These are phyloP conservation scores for Anthracocystis panici-leucophaei DNA, from an alignment of 1,284 basidiomycete genomes.

Conservation along the genomic window DNA sequence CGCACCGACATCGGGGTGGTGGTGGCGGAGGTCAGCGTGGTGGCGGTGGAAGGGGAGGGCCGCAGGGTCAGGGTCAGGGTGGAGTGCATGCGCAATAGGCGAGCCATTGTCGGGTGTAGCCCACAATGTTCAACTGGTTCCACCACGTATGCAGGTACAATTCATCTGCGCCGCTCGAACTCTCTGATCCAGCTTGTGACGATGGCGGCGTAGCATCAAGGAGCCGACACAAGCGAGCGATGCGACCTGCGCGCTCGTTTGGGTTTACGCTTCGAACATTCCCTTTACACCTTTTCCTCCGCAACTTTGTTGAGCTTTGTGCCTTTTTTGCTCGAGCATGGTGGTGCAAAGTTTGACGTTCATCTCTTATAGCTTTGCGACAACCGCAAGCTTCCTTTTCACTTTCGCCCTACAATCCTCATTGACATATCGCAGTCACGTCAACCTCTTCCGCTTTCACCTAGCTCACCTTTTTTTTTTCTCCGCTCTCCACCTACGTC, in stretches of 20 bases:
- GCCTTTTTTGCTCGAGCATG: not conserved
- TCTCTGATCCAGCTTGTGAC: not conserved
- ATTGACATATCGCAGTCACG: no score
- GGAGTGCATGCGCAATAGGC: constrained; percentile 33
- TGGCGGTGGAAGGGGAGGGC: constrained; percentile 23
- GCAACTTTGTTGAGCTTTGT: not conserved
- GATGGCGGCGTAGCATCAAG: not conserved
- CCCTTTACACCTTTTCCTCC: not conserved
- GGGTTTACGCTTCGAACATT: not conserved
- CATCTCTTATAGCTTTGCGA: not conserved
- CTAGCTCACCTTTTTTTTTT: no score
- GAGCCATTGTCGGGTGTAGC: not conserved
- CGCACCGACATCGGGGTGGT: constrained; percentile 52
- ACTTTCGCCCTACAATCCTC: no score
- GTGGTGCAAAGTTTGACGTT: no score
- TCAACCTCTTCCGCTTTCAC: no score
- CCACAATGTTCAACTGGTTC: no score
- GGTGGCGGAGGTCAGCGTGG: constrained; percentile 21
- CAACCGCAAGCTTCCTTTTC: not conserved
- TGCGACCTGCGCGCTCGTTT: not conserved
- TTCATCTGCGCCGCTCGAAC: not conserved
- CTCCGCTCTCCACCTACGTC: not conserved
- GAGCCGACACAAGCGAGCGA: not conserved
- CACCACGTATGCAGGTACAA: not conserved
- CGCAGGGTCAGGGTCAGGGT: constrained; percentile 13